phyloP scores from a whole-genome alignment of 2,329 filamentous ascomycete genomes.

The Neoarthrinium moseri region DNA sequence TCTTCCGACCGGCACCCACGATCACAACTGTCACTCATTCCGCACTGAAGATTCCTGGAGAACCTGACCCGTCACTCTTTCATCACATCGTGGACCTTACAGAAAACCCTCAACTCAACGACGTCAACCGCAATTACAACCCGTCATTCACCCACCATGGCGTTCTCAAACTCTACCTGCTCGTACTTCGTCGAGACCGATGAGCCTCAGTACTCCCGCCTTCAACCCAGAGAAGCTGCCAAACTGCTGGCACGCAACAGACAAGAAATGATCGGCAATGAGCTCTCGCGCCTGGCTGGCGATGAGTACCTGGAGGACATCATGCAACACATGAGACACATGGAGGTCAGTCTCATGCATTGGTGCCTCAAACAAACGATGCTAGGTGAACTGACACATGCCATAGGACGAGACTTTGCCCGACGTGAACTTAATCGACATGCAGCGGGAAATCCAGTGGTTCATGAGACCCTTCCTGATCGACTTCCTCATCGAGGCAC shows the following conservation, averaged over 20 bases:
- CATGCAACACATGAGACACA: slow-evolving; percentile 88
- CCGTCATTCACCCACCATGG: slow-evolving; percentile 40
- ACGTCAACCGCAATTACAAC: too few species aligned
- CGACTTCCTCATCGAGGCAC: slow-evolving; percentile 96
- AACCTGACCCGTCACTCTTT: slow-evolving; percentile 50
- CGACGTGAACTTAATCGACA: slow-evolving; percentile 96
- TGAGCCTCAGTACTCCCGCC: slow-evolving; percentile 49
- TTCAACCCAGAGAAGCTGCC: slow-evolving; percentile 72
- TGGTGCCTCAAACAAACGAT: slow-evolving; percentile 29
- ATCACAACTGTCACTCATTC: slow-evolving; percentile 16
- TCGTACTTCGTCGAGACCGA: slow-evolving; percentile 59
- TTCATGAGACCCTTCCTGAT: slow-evolving; percentile 98
- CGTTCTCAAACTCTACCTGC: slow-evolving; percentile 41
- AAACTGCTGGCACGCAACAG: slow-evolving; percentile 77
- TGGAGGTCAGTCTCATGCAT: slow-evolving; percentile 61
- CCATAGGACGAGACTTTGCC: slow-evolving; percentile 81
- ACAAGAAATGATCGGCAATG: slow-evolving; percentile 84
- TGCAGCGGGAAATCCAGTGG: slow-evolving; percentile 99
- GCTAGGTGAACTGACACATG: not conserved
- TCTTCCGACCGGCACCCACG: slow-evolving; percentile 32
- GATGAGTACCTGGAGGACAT: slow-evolving; percentile 95
- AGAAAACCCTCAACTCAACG: slow-evolving; percentile 20
- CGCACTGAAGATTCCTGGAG: slow-evolving; percentile 48
- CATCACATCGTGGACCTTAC: slow-evolving; percentile 19
- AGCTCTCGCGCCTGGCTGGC: slow-evolving; percentile 79